Conservation (phyloP, 805 yeast genomes). For the Ogataea pini region DNA sequence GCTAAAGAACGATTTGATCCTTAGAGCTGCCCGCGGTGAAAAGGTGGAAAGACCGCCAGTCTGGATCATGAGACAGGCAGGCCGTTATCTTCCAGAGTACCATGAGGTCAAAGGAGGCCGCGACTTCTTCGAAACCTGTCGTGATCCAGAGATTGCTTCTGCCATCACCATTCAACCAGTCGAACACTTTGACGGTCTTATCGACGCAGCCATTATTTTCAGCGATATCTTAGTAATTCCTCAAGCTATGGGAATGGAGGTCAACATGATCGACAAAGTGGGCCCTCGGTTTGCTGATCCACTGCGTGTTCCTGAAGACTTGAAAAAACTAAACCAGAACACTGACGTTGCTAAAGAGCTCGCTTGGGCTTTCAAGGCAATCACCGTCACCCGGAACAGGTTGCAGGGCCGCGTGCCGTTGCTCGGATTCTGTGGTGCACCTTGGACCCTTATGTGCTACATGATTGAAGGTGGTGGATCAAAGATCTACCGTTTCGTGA, state of each 20-base stretch:
- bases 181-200: constrained; percentile 80
- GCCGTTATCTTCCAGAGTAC: constrained; percentile 88
- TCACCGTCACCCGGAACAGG: constrained; percentile 83
- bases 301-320: constrained; percentile 69
- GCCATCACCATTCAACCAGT: constrained; percentile 95
- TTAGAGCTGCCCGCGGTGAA: constrained; percentile 91
- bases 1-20: constrained; percentile 82
- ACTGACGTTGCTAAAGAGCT: constrained; percentile 76
- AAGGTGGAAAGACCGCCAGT: constrained; percentile 95
- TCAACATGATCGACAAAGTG: constrained; percentile 88
- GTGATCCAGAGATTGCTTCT: constrained; percentile 91
- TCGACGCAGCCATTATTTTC: constrained; percentile 97
- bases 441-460: constrained; percentile 95
- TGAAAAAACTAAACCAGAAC: constrained; percentile 51
- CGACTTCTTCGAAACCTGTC: constrained; percentile 94
- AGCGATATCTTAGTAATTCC: constrained; percentile 95
- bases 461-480: constrained; percentile 99
- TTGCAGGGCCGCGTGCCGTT: constrained; percentile 90
- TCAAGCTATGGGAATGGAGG: constrained; percentile 96
- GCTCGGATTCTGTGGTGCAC: constrained; percentile 95
- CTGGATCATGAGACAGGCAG: constrained; percentile 99
- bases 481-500: constrained; percentile 84
- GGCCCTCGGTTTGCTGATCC: constrained; percentile 95
- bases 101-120: constrained; percentile 81
- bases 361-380: constrained; percentile 95